Base-by-base conservation (phyloP, 106 monocot genomes). In the Dendrobium nobile region DNA sequence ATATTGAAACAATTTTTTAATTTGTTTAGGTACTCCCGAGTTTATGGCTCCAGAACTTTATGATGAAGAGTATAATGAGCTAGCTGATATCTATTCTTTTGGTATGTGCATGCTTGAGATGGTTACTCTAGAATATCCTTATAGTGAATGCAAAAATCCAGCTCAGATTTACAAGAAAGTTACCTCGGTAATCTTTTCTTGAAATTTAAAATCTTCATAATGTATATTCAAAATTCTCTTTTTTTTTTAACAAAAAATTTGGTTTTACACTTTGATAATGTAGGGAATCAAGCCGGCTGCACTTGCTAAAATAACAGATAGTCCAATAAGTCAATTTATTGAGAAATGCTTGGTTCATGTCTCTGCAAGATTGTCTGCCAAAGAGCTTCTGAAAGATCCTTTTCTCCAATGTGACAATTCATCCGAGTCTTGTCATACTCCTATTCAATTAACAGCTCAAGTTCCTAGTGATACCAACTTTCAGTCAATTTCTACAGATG, bases 1-100 rank as follows among this genome's bases (percentile, higher is more conserved):
- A 3, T 70, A 13, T 47, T 68, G 3, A 40, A 8, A 15, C 33
- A 64, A 5, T 31, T 31, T n/a, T 37, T 55, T 73, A 55, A 7
- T 47, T n/a, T 40, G 4, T 82, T 24, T 80, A 93, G 92, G 92
- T 40, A 93, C 92, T 48, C 92, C 92, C 44, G 92, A 93, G 77
- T 93, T 93, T 72, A 93, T 93, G 92, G 92, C 92, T 9, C 92
- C 92, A 47, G 92, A 92, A 67, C 81, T 92, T 15, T 92, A 92
- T 84, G 92, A 90, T 44, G 92, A 93, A 41, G 85, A 90, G 22
- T 93, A 93, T 65, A 88, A 88, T 78, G 92, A 93, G 86, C 77
- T 93, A 44, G 86, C 84, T 59, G 92, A 93, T 75, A 84, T 93
- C 67, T 93, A 93, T 82, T 93, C 92, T 18, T 93, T 93, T 80